Evolutionary conservation across 2,329 filamentous ascomycete species (phyloP).

Genomic region (Tolypocladium amazonense): DNA sequence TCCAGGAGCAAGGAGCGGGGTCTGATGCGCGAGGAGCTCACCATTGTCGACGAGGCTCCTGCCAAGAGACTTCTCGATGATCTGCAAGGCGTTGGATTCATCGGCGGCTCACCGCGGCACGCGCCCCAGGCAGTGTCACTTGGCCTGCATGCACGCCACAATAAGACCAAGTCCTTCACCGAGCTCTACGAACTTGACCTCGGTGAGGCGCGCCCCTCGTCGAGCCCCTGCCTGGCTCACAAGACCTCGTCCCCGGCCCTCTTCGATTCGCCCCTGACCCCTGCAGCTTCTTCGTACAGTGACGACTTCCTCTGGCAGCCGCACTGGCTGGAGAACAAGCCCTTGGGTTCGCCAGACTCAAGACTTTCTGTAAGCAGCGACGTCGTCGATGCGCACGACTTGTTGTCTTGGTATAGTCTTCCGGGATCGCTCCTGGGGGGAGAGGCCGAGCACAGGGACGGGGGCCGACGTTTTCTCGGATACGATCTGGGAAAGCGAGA

Average conservation of each 20-base stretch:
- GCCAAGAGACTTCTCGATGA: background rate
- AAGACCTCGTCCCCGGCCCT: background rate
- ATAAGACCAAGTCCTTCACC: background rate
- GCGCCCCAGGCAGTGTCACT: background rate
- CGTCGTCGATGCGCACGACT: background rate
- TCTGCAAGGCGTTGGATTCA: background rate
- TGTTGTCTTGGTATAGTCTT: background rate
- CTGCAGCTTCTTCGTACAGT: slow-evolving; percentile 3
- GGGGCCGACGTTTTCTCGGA: slow-evolving; percentile 48
- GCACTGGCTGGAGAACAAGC: background rate
- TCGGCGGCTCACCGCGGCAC: background rate
- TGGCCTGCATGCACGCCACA: background rate
- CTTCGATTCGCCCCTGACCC: slow-evolving; percentile 1
- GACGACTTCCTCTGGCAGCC: background rate
- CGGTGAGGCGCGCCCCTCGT: background rate
- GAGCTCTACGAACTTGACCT: background rate
- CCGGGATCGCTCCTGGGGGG: background rate
- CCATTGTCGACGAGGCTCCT: background rate
- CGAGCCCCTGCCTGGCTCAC: background rate
- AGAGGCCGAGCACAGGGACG: background rate
- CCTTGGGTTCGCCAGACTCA: slow-evolving; percentile 3
- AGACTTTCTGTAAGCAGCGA: slow-evolving; percentile 1
- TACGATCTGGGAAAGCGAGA: slow-evolving; percentile 62
- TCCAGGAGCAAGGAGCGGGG: background rate
- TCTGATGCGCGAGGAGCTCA: background rate